Evolutionary conservation across 257 asterid species (phyloP).

Genomic region (Catharanthus roseus): DNA sequence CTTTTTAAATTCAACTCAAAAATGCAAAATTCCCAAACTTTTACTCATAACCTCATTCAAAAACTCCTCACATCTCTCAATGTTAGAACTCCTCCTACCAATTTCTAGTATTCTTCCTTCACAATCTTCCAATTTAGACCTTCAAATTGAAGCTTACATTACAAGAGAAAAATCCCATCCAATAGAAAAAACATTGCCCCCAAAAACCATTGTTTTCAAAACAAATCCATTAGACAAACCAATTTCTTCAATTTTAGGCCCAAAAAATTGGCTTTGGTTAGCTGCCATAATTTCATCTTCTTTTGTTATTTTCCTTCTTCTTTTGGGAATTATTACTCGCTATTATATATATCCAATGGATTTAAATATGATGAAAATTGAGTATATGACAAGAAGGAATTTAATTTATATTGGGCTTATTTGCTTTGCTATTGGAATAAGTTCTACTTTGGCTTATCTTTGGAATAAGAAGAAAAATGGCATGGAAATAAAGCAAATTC

Average conservation of each 20-base stretch:
- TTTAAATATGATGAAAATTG: constrained; percentile 45
- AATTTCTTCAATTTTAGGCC: constrained; percentile 61
- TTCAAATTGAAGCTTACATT: constrained; percentile 71
- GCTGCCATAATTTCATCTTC: constrained; percentile 82
- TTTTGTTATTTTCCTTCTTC: constrained; percentile 54
- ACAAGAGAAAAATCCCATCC: constrained; percentile 58
- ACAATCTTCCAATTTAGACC: constrained; percentile 40
- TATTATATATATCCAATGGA: constrained; percentile 75
- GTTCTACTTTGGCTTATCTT: constrained; percentile 58
- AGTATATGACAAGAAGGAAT: constrained; percentile 61
- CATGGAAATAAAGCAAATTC: constrained; percentile 48
- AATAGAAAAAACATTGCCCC: constrained; percentile 29
- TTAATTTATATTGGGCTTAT: constrained; percentile 53
- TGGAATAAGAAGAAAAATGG: constrained; percentile 79
- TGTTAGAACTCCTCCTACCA: constrained; percentile 74
- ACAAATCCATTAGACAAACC: constrained; percentile 58
- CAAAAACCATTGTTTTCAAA: constrained; percentile 49
- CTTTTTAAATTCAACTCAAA: constrained; percentile 34
- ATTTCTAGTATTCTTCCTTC: constrained; percentile 28
- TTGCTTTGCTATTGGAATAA: constrained; percentile 45
- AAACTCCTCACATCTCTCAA: constrained; percentile 67
- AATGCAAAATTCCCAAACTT: constrained; percentile 56
- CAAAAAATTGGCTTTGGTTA: constrained; percentile 85
- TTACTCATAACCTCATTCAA: constrained; percentile 55
- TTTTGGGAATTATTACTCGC: constrained; percentile 57